These are phyloP conservation scores for Fusarium sp. DNA, from an alignment of 2,329 filamentous ascomycete species.

Conservation along the genomic window DNA sequence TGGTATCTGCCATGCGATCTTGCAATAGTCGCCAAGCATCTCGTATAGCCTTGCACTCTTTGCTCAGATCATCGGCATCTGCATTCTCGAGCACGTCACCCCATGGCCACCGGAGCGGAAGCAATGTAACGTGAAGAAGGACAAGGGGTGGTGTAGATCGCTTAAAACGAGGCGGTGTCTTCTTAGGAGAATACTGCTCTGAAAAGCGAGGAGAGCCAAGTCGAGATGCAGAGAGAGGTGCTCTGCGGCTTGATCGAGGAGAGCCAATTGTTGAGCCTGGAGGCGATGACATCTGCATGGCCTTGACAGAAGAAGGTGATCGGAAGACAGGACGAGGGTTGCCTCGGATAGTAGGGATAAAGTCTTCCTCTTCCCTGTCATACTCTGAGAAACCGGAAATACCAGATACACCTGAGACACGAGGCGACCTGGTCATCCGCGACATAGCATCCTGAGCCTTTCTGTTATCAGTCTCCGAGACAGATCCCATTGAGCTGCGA, in stretches of 20 bases:
- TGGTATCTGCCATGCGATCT: constrained; percentile 76
- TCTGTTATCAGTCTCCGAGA: constrained; percentile 50
- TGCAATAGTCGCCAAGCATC: constrained; percentile 74
- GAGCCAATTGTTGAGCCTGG: constrained; percentile 66
- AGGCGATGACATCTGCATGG: constrained; percentile 77
- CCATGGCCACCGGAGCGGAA: constrained; percentile 76
- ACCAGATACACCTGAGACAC: constrained; percentile 63
- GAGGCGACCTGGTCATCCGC: constrained; percentile 48
- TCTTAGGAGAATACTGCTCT: constrained; percentile 65
- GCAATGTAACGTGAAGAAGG: constrained; percentile 78
- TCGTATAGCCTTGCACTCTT: constrained; percentile 61
- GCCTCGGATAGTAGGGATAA: constrained; percentile 64
- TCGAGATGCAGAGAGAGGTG: constrained; percentile 60
- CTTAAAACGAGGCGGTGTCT: constrained; percentile 68
- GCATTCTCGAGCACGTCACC: constrained; percentile 62
- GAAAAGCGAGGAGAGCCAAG: constrained; percentile 64
- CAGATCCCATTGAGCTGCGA: constrained; percentile 65
- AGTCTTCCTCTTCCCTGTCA: constrained; percentile 57
- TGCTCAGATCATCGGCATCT: constrained; percentile 53
- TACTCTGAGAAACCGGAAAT: constrained; percentile 64
- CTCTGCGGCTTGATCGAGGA: constrained; percentile 63
- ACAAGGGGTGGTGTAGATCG: constrained; percentile 73
- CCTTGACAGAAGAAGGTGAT: constrained; percentile 74
- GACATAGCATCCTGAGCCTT: constrained; percentile 48
- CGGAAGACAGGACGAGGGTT: constrained; percentile 73